Evolutionary conservation across 345 rosid species (phyloP).

Genomic region (Brassica carinata): DNA sequence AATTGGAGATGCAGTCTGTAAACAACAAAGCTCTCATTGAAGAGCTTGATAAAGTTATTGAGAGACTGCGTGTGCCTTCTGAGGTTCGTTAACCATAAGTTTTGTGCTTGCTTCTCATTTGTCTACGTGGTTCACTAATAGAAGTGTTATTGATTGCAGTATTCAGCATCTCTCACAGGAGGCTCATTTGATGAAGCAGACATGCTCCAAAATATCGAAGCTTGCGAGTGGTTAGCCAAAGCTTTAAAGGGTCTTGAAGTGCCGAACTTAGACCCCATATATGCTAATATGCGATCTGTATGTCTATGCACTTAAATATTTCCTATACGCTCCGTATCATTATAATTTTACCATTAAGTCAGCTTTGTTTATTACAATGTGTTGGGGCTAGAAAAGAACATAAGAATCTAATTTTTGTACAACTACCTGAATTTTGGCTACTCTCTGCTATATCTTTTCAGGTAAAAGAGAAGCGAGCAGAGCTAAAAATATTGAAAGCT

Average conservation of each 20-base stretch:
- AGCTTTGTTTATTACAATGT: not conserved
- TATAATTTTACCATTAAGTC: not conserved
- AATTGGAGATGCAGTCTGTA: constrained; percentile 94
- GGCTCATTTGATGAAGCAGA: constrained; percentile 92
- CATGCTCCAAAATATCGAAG: constrained; percentile 92
- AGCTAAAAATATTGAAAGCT: constrained; percentile 73
- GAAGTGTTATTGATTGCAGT: constrained; percentile 53
- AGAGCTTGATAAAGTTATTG: constrained; percentile 93
- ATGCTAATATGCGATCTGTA: constrained; percentile 92
- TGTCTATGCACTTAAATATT: constrained; percentile 30
- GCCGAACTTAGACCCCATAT: constrained; percentile 78
- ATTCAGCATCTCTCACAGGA: constrained; percentile 81
- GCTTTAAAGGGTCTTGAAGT: constrained; percentile 76
- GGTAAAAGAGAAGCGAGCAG: constrained; percentile 90
- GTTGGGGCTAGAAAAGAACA: constrained; percentile 14
- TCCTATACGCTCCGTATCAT: not conserved
- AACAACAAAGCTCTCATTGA: constrained; percentile 87
- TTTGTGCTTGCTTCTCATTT: constrained; percentile 15
- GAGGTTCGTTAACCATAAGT: constrained; percentile 53
- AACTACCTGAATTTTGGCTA: constrained; percentile 22
- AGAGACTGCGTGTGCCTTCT: constrained; percentile 77
- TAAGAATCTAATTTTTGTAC: constrained; percentile 14
- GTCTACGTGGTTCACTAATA: constrained; percentile 29
- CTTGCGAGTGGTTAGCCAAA: constrained; percentile 97
- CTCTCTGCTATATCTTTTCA: constrained; percentile 33